Evolutionary conservation across 495 filamentous ascomycete species (phyloP).

Genomic region (Pyrenopolyporus hunteri): DNA sequence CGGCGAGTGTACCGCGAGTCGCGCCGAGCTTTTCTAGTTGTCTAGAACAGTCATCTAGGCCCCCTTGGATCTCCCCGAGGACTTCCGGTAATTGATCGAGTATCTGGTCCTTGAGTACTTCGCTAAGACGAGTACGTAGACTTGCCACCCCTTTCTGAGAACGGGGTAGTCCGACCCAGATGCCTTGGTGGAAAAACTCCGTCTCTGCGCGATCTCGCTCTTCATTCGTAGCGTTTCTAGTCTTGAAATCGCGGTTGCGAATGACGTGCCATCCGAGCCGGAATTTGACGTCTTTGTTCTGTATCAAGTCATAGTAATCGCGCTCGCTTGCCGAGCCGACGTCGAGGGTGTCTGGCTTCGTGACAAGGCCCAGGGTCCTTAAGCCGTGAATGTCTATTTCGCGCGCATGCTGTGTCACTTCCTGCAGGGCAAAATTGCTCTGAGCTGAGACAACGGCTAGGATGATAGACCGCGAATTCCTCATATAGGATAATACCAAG

Average conservation of each 20-base stretch:
- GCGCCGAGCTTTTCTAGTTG: constrained; percentile 36
- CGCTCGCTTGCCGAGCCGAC: constrained; percentile 55
- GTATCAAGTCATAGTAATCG: constrained; percentile 59
- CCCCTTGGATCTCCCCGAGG: constrained; percentile 34
- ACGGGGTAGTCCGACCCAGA: constrained; percentile 47
- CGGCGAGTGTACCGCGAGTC: constrained; percentile 32
- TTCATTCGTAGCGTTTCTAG: constrained; percentile 43
- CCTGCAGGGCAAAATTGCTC: constrained; percentile 65
- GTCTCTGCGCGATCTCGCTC: constrained; percentile 51
- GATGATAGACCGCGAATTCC: constrained; percentile 63
- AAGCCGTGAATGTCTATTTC: constrained; percentile 75
- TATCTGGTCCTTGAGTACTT: constrained; percentile 42
- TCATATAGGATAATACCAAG: constrained; percentile 67
- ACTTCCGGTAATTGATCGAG: constrained; percentile 41
- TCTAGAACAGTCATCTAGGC: constrained; percentile 29
- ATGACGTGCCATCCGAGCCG: constrained; percentile 76
- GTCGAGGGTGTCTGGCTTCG: constrained; percentile 75
- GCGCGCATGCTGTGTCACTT: constrained; percentile 73
- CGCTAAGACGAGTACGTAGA: constrained; percentile 36
- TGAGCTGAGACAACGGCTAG: constrained; percentile 70
- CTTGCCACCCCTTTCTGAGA: constrained; percentile 36
- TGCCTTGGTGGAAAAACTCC: constrained; percentile 50
- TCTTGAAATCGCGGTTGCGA: constrained; percentile 64
- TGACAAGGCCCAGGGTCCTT: constrained; percentile 83
- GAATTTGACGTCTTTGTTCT: constrained; percentile 66